Evolutionary conservation across 805 yeast species (phyloP).

Genomic region (Wickerhamiella nectarea): DNA sequence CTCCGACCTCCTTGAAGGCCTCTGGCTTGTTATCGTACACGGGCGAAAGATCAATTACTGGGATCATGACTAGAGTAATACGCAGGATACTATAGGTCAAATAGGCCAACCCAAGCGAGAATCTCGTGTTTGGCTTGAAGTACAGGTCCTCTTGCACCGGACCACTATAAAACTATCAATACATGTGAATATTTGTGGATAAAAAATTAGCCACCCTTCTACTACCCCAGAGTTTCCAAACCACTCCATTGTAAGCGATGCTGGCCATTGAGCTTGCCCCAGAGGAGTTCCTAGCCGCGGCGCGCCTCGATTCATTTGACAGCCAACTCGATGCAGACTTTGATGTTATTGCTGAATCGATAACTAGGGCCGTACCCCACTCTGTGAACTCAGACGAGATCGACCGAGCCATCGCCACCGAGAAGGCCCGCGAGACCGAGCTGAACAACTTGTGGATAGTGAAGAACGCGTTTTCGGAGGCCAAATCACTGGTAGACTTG

Average conservation of each 20-base stretch:
- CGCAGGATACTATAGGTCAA: too few species aligned
- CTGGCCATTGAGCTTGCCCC: background rate
- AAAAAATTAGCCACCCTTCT: too few species aligned
- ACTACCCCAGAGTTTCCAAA: too few species aligned
- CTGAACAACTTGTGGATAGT: conserved; percentile 3
- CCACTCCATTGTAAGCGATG: background rate
- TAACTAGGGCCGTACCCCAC: background rate
- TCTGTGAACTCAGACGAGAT: background rate
- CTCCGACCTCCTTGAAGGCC: conserved; percentile 17
- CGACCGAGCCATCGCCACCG: background rate
- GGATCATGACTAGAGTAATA: background rate
- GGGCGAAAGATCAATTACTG: conserved; percentile 7
- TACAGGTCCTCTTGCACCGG: too few species aligned
- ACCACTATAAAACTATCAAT: too few species aligned
- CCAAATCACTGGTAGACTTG: background rate
- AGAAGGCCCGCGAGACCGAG: background rate
- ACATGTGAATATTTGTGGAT: too few species aligned
- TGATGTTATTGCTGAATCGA: background rate
- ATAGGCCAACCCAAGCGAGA: too few species aligned
- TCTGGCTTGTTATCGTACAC: conserved; percentile 17
- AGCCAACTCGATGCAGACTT: background rate
- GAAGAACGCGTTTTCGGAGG: conserved; percentile 5
- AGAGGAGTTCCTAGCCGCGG: background rate
- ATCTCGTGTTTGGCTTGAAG: too few species aligned
- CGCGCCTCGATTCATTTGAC: background rate